A percentile compares a stretch with the other conserved stretches of the same genome.
These are phyloP conservation scores for Blechomonas ayalai DNA, from an alignment of 208 protist species.

Conservation along the genomic window DNA sequence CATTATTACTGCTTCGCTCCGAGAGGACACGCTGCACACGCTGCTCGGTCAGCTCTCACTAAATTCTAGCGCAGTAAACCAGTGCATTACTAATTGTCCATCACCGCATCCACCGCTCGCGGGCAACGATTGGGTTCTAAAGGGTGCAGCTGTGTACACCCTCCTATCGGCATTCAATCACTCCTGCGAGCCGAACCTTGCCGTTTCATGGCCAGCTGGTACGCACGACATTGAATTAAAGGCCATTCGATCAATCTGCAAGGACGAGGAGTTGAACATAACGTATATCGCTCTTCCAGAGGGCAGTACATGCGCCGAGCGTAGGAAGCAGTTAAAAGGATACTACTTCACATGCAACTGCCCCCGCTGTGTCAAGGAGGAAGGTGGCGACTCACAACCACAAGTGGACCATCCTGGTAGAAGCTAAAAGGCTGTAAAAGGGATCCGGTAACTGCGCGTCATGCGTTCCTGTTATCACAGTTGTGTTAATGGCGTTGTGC, in stretches of 20 bases:
- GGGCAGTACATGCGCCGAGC: conserved; percentile 19
- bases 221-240: conserved; percentile 61
- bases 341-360: conserved; percentile 81
- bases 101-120: not conserved
- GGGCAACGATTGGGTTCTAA: conserved; percentile 46
- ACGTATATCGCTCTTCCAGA: conserved; percentile 64
- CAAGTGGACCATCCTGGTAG: no score
- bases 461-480: no score
- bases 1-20: conserved; percentile 38
- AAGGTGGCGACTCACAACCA: no score
- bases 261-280: conserved; percentile 57
- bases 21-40: conserved; percentile 47
- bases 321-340: conserved; percentile 28
- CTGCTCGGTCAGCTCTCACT: conserved; percentile 60
- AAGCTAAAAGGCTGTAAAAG: no score
- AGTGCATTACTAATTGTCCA: conserved; percentile 3
- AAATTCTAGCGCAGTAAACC: conserved; percentile 71
- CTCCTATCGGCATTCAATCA: conserved; percentile 75
- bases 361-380: conserved; percentile 28
- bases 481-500: no score
- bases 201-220: conserved; percentile 23
- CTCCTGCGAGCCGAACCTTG: conserved; percentile 60
- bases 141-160: conserved; percentile 67
- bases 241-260: conserved; percentile 27
- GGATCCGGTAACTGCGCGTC: no score